A percentile compares a stretch with the other conserved stretches of the same genome.
These are phyloP conservation scores for Boletus tomentosulus DNA, from an alignment of 768 basidiomycete species.

Conservation along the genomic window DNA sequence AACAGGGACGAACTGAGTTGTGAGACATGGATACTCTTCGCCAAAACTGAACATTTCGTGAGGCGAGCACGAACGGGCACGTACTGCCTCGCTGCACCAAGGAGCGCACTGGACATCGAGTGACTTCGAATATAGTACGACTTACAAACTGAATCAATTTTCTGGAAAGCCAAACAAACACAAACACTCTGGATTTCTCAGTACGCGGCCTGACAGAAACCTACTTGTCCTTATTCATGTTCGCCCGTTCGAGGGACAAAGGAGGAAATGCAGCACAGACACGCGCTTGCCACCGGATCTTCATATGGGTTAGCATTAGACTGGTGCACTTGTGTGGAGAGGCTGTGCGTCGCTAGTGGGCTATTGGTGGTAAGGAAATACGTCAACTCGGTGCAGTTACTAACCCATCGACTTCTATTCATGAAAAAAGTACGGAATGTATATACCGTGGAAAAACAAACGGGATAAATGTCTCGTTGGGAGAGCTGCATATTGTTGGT, in stretches of 20 bases:
- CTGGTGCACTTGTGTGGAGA: background rate
- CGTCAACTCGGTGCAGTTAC: background rate
- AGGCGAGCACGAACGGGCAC: constrained; percentile 1
- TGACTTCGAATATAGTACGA: background rate
- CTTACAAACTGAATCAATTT: background rate
- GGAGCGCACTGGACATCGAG: constrained; percentile 17
- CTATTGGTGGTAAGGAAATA: background rate
- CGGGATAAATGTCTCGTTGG: background rate
- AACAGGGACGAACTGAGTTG: constrained; percentile 19
- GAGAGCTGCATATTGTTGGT: background rate
- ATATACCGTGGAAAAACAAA: background rate
- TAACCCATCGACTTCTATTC: background rate
- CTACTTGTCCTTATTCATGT: background rate
- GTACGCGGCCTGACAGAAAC: no score
- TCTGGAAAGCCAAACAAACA: constrained; percentile 2
- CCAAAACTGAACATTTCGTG: constrained; percentile 2
- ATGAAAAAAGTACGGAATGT: background rate
- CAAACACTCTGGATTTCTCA: constrained; percentile 4
- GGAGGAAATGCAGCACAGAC: background rate
- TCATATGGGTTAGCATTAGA: background rate
- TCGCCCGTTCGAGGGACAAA: background rate
- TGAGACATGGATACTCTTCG: constrained; percentile 19
- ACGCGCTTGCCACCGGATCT: background rate
- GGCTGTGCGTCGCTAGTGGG: background rate
- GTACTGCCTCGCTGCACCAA: constrained; percentile 10